Base-by-base conservation (phyloP, 163 green algal genomes). In the Coccomyxa subellipsoidea region DNA sequence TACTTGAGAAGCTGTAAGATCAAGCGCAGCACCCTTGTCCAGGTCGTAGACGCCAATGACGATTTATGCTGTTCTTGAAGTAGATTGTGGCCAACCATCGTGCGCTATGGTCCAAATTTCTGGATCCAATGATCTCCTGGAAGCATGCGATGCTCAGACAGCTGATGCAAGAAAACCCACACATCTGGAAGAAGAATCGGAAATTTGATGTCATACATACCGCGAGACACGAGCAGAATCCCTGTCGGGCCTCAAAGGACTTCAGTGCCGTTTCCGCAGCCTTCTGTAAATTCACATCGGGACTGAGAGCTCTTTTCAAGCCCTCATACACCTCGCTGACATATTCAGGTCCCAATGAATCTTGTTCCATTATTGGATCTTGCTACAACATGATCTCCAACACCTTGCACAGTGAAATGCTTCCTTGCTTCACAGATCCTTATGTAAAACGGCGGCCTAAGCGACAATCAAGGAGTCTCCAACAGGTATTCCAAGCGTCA, bases 41-140 rank as follows among this genome's bases (percentile, higher is more conserved):
- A 37, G 84, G 81, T 12, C 90, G 86, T 9, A 88, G 87, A 15
- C 90, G 81, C 95, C 95, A 98, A 84, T 93, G 88, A 73, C 92
- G 90, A 54, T 85, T 87, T 23, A 97, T 89, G 47, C 69, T 94
- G 89, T 98, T 98, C 79, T 98, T 98, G 8, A 98, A 90, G 37
- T 98, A 92, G n/a, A 98, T 90, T 1, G 88, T 87, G 8, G 95
- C 95, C 36, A 98, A 87, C 93, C 95, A 98, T 18, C 95, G 88
- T 0, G 89, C 92, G 53, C 91, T 93, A 78, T 95, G 90, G 38
- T 97, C 92, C 1, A 92, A 82, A 8, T 93, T 85, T 34, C 87
- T 87, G 75, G 77, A 90, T n/a, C 76, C 83, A 25, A 97, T 80
- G 15, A 98, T 93, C 35, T 97, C 95, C 94, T 98, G 92, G 80